phyloP scores from a whole-genome alignment of 345 rosid species.

The Theobroma cacao region DNA sequence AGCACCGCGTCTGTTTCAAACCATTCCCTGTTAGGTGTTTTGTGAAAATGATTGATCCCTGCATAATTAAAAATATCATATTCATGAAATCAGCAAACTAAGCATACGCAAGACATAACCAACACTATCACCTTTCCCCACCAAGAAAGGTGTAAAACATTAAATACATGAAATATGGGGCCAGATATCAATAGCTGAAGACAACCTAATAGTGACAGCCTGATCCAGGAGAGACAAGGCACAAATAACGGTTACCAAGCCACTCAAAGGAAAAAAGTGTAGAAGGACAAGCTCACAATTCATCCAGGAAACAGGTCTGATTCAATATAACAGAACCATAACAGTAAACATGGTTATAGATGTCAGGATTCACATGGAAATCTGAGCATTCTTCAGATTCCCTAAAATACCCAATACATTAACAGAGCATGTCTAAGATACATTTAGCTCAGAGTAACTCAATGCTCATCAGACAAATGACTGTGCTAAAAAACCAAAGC shows the following conservation, averaged over 20 bases:
- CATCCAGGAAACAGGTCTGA: not conserved
- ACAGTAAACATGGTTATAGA: not conserved
- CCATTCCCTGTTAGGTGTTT: slow-evolving; percentile 94
- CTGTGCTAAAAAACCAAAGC: not conserved
- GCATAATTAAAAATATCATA: slow-evolving; percentile 14
- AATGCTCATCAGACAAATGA: not conserved
- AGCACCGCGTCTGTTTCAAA: slow-evolving; percentile 96
- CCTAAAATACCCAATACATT: not conserved
- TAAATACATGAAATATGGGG: not conserved
- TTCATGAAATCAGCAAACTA: not conserved
- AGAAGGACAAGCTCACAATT: not conserved
- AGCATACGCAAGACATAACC: not conserved
- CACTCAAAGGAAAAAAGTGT: not conserved
- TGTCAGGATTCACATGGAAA: not conserved
- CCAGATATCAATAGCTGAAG: not conserved
- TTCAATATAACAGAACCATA: not conserved
- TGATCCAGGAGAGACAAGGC: not conserved
- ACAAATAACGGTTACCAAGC: not conserved
- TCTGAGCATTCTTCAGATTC: not conserved
- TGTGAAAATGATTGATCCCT: slow-evolving; percentile 95
- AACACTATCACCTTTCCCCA: not conserved
- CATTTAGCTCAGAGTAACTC: not conserved
- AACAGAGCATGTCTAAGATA: not conserved
- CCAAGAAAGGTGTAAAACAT: not conserved
- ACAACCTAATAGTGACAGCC: not conserved